Conservation (phyloP, 345 rosid species). For the Brassica rapa region DNA sequence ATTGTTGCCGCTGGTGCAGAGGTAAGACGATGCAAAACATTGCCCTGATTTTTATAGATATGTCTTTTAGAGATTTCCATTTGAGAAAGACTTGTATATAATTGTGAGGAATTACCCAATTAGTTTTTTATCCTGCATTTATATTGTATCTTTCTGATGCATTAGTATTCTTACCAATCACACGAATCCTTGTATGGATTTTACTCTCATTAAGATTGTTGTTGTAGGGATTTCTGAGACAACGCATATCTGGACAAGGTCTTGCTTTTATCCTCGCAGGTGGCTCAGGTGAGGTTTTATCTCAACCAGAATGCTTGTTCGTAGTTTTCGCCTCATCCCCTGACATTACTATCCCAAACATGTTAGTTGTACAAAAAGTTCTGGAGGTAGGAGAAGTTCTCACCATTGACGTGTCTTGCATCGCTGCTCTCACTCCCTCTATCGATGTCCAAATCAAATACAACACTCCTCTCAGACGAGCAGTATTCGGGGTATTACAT, state of each 20-base stretch:
- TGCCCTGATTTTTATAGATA: not conserved
- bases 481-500: slow-evolving; percentile 76
- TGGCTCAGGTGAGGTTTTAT: slow-evolving; percentile 72
- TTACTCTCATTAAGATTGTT: not conserved
- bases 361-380: slow-evolving; percentile 90
- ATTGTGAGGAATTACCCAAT: not conserved
- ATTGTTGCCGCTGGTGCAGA: slow-evolving; percentile 62
- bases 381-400: slow-evolving; percentile 84
- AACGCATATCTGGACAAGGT: slow-evolving; percentile 90
- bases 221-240: slow-evolving; percentile 81
- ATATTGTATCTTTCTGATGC: not conserved
- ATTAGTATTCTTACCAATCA: not conserved
- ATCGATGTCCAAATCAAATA: slow-evolving; percentile 83
- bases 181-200: not conserved
- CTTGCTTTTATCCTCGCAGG: slow-evolving; percentile 93
- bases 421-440: slow-evolving; percentile 71
- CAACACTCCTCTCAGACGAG: slow-evolving; percentile 86
- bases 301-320: not conserved
- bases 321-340: not conserved
- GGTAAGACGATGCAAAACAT: slow-evolving; percentile 44
- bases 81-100: not conserved
- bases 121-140: not conserved
- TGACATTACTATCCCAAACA: slow-evolving; percentile 31
- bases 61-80: not conserved
- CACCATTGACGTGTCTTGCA: slow-evolving; percentile 82